Evolutionary conservation across 1,284 basidiomycete species (phyloP).

Genomic region (Ustilago tritici): DNA sequence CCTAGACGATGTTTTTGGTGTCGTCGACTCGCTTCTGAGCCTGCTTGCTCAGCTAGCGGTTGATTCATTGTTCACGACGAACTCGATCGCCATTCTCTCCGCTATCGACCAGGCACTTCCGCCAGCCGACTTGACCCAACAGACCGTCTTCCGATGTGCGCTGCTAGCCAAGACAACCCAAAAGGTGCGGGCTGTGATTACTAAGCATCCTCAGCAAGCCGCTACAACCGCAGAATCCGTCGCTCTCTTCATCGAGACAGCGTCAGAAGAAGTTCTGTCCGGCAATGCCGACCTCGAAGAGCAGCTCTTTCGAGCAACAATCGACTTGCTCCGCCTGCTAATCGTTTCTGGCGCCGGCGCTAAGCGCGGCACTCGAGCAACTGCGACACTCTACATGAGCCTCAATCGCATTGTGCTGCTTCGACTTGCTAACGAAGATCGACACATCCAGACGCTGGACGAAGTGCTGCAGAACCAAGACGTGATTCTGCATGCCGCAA

Average conservation of each 20-base stretch:
- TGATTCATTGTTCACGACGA: conserved; percentile 42
- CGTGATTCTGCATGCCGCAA: conserved; percentile 34
- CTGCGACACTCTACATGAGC: conserved; percentile 42
- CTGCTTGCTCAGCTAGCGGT: conserved; percentile 46
- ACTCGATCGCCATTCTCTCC: conserved; percentile 40
- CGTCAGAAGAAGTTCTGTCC: conserved; percentile 47
- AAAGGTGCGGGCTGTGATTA: conserved; percentile 11
- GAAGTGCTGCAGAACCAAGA: conserved; percentile 44
- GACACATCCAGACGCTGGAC: conserved; percentile 21
- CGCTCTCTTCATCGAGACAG: conserved; percentile 41
- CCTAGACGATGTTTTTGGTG: conserved; percentile 7
- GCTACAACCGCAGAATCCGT: conserved; percentile 20
- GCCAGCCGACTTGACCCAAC: conserved; percentile 45
- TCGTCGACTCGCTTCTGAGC: conserved; percentile 28
- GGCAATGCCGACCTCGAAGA: conserved; percentile 30
- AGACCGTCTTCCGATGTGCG: conserved; percentile 34
- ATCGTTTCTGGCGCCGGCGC: conserved; percentile 4
- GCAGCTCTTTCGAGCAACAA: conserved; percentile 20
- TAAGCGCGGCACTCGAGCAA: conserved; percentile 6
- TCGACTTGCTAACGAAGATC: conserved; percentile 24
- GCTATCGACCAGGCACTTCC: conserved; percentile 48
- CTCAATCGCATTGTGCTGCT: conserved; percentile 54
- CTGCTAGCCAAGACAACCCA: conserved; percentile 25
- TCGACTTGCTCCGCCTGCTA: conserved; percentile 30
- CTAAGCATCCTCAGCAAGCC: conserved; percentile 14